Conservation (phyloP, 2,329 filamentous ascomycete genomes). For the Talaromyces sp. region DNA sequence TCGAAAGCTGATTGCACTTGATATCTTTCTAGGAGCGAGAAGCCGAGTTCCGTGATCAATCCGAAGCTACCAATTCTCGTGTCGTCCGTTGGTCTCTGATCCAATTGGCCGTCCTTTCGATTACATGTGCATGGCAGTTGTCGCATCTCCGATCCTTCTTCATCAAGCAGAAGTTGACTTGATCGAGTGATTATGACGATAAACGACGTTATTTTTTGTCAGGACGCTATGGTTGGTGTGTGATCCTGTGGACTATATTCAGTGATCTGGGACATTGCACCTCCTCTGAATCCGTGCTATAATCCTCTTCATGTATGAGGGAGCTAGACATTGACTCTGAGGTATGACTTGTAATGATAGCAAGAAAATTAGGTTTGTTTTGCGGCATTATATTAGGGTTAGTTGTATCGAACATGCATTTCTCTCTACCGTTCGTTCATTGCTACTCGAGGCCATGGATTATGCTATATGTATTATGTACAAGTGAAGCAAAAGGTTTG, state of each 20-base stretch:
- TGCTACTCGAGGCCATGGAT: not conserved
- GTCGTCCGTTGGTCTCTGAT: conserved; percentile 93
- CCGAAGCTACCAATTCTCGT: conserved; percentile 84
- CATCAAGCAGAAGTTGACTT: conserved; percentile 99
- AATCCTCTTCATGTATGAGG: not conserved
- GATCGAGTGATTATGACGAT: conserved; percentile 25
- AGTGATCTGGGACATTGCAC: not conserved
- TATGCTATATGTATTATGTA: not conserved
- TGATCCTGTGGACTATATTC: not conserved
- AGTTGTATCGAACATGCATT: not conserved
- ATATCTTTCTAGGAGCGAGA: conserved; percentile 75
- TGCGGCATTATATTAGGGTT: not conserved
- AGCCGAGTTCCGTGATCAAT: conserved; percentile 96
- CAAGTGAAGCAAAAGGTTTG: not conserved
- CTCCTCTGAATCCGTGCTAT: not conserved
- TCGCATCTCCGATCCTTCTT: conserved; percentile 96
- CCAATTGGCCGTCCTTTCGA: conserved; percentile 76
- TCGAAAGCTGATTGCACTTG: not conserved
- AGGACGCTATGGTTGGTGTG: not conserved
- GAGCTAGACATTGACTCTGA: not conserved
- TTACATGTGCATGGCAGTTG: conserved; percentile 94
- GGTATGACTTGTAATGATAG: conserved; percentile 14
- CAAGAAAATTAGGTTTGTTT: conserved; percentile 4
- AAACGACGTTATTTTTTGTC: not conserved
- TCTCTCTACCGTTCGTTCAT: not conserved